Percentiles rank a stretch among this genome's conserved stretches.
Conservation (phyloP, 108 stramenopile genomes). For the Aurantiochytrium sp. region DNA sequence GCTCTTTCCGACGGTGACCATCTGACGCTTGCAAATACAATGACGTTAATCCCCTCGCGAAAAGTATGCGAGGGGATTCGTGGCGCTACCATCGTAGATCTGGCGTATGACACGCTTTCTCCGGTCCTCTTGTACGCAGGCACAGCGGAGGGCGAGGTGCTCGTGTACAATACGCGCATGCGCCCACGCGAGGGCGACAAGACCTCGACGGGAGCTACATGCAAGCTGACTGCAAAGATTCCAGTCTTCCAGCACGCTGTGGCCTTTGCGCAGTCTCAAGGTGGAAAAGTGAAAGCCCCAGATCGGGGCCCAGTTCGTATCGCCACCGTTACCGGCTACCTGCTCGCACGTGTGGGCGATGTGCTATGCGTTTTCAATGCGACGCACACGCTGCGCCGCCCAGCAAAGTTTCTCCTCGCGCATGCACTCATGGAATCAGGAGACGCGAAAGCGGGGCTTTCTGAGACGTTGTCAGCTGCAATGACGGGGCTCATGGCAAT, state of each 20-base stretch:
- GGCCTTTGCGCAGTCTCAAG: not conserved
- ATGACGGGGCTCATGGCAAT: not conserved
- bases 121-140: not conserved
- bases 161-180: not conserved
- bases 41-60: not conserved
- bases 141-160: not conserved
- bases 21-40: not conserved
- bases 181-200: not conserved
- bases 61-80: not conserved
- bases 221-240: not conserved
- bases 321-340: not conserved
- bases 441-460: not conserved
- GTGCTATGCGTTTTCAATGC: not conserved
- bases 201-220: not conserved
- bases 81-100: not conserved
- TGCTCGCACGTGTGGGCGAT: not conserved
- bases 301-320: not conserved
- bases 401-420: not conserved
- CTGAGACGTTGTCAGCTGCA: not conserved
- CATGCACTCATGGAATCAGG: not conserved
- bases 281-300: not conserved
- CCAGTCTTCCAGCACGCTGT: not conserved
- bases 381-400: not conserved
- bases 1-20: not conserved
- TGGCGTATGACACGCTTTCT: not conserved